Base-by-base conservation (phyloP, 192 early-diverging fungal species). In the Coemansia sp. region DNA sequence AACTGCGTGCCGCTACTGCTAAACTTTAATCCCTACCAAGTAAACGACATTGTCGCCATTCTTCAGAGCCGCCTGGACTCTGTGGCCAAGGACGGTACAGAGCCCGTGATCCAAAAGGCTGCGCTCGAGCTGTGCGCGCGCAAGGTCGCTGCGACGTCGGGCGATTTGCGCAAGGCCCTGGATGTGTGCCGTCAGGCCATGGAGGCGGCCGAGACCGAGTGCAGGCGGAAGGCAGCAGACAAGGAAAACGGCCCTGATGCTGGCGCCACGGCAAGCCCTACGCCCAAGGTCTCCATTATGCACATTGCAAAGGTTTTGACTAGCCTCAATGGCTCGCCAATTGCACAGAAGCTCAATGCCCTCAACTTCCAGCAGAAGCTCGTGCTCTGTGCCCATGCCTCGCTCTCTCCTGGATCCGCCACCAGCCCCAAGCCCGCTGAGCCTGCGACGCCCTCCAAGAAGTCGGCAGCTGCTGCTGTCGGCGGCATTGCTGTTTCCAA, bases 101-200 rank as follows among this genome's bases (percentile, higher is more conserved):
- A 68, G 61, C 70, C 76, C 3, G 71, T 97, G 58, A 93, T 98
- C 68, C 87, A 95, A 26, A 74, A 85, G 22, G 82, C 79, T 12
- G 96, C 95, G 5, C 83, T 98, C 22, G 95, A 97, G 67, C 68
- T 98, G 8, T 93, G 91, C 67, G 93, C 97, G 19, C 85, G 93
- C 37, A 98, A 97, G 79, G 87, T 94, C 0, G 89, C 87, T 1
- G 87, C 92, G 19, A 85, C 85, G 1, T 93, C 90, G 1, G 97
- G 97, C 15, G 91, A 93, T 67, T 38, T 91, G 35, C 77, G 91
- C 60, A 87, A 87, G 53, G 90, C 89, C 0, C 67, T 93, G 34
- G 90, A 93, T 72, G 86, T 93, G 26, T 91, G 90, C 65, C 89
- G 89, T 6, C 90, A 91, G 62, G 90, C 94, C 15, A 84, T 97